Evolutionary conservation across 345 rosid genomes (phyloP), one percentile per base, ranked within the genome.

Genomic region (Euphorbia lathyris): DNA sequence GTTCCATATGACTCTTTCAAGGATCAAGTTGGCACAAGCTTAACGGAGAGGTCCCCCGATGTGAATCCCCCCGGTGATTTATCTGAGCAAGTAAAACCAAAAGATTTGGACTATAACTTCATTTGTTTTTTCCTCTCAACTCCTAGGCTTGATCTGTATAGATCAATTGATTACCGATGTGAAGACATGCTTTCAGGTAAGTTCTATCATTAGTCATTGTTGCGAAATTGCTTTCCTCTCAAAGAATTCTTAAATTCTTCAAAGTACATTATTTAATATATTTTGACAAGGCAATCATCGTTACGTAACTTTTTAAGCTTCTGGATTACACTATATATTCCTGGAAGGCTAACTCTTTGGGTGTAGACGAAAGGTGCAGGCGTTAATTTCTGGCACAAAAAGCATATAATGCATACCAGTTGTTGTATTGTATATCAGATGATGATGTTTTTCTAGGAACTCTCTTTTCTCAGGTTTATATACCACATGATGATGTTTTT

Each of bases 121-220:
- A 77, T 83, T 65, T 94, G 98, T 74, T 86, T 87, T 80, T 91
- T 91, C 83, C 84, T 94, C 74, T 94, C 97, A 70, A 88, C 81
- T 73, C 87, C 84, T 63, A 79, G 97, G 68, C 68, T 88, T 76
- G 96, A 92, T 78, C 91, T 94, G 52, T 94, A 94, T 55, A 90
- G 95, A 81, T 79, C 83, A 45, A 88, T 94, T 70, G 98, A 94
- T 71, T 80, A 78, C 73, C 87, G 97, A 59, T 91, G 98, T 75
- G 98, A 94, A 81, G 90, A 88, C 62, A 94, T 94, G 98, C 80
- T 94, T 78, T 80, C 84, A 80, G 91, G 98, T 91, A 67, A 42
- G 52, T 70, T 52, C 65, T 59, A 58, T 63, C 27, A 52, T 40
- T 3, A 27, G n/a, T 23, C 53, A 26, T 43, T 30, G 26, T 32